phyloP scores from a whole-genome alignment of 2,329 filamentous ascomycete genomes.

The Ascochyta fabae region DNA sequence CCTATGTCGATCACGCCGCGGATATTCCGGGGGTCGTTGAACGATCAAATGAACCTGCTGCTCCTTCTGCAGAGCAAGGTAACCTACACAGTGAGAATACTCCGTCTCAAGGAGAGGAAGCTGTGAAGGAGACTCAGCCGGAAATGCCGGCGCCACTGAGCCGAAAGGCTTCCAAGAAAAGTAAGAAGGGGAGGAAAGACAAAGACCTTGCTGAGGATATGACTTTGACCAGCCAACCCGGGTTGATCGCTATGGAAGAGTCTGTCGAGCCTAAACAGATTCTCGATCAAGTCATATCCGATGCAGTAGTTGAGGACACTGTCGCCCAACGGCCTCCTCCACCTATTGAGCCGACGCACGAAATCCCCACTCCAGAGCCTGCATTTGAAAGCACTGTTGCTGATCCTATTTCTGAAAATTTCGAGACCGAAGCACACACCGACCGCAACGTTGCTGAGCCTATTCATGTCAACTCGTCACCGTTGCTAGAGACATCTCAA shows the following conservation, averaged over 20 bases:
- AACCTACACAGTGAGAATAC: neutral
- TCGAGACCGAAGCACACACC: neutral
- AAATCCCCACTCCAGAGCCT: neutral
- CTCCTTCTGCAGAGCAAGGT: neutral
- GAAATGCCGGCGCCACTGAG: slow-evolving; percentile 15
- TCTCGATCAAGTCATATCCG: neutral
- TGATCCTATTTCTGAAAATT: neutral
- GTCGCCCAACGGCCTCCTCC: neutral
- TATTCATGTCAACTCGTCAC: neutral
- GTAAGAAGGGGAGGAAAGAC: slow-evolving; percentile 42
- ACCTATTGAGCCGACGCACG: neutral
- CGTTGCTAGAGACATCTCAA: neutral
- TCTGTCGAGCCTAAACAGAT: neutral
- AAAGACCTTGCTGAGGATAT: slow-evolving; percentile 19
- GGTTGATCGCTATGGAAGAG: neutral
- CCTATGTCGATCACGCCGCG: neutral
- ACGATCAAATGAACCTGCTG: neutral
- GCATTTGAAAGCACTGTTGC: neutral
- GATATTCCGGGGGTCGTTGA: neutral
- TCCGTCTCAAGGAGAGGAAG: neutral
- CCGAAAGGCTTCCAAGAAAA: slow-evolving; percentile 40
- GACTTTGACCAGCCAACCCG: neutral
- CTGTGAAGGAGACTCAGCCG: neutral
- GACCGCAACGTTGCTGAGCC: neutral
- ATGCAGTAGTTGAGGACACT: neutral